Conservation (phyloP, 768 basidiomycete genomes). For the Lactarius hengduanensis region DNA sequence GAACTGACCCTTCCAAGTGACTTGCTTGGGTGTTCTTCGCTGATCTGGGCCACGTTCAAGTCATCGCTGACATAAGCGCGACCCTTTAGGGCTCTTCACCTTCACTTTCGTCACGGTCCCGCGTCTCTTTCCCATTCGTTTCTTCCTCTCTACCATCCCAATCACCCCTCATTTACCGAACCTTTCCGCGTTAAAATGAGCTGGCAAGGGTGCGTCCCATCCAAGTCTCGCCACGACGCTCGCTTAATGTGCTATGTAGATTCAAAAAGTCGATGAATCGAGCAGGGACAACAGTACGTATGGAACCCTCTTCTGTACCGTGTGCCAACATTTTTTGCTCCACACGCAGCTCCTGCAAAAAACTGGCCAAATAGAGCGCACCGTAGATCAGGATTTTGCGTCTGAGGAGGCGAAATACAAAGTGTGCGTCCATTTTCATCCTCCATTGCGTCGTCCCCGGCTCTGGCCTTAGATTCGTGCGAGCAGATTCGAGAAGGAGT, state of each 20-base stretch:
- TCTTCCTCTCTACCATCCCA: conserved; percentile 1
- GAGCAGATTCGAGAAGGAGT: conserved; percentile 93
- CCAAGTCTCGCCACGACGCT: background rate
- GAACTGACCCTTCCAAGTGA: no score
- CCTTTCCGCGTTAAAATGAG: conserved; percentile 14
- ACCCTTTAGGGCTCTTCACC: background rate
- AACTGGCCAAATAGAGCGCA: conserved; percentile 96
- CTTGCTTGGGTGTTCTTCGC: background rate
- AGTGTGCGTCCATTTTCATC: conserved; percentile 54
- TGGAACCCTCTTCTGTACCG: conserved; percentile 14
- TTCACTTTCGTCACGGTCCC: background rate
- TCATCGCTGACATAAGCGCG: background rate
- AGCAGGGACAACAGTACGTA: conserved; percentile 81
- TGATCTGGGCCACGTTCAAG: background rate
- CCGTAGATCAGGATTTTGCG: conserved; percentile 89
- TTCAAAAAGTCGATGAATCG: conserved; percentile 94
- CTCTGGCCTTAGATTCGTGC: background rate
- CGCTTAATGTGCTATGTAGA: conserved; percentile 39
- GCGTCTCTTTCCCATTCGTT: background rate
- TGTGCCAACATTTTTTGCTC: conserved; percentile 17
- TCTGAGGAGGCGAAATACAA: conserved; percentile 91
- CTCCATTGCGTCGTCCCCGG: background rate
- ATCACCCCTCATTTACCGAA: background rate
- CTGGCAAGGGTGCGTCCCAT: conserved; percentile 19
- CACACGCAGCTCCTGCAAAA: conserved; percentile 81